Conservation (phyloP, 1,139 yeast species). For the Zygoascus sp. region DNA sequence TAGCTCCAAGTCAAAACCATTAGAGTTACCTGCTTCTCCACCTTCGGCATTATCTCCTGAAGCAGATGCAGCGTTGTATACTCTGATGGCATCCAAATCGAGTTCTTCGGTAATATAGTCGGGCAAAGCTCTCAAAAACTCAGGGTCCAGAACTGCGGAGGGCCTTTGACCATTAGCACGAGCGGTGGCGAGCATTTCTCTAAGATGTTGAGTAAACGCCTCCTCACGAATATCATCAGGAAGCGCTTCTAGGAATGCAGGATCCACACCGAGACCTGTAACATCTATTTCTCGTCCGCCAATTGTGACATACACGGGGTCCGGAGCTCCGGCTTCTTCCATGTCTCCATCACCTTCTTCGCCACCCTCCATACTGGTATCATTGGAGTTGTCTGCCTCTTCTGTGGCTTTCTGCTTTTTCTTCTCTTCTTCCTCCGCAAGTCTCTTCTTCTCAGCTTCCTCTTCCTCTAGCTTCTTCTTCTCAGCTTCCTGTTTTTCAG, state of each 20-base stretch:
- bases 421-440: constrained; percentile 17
- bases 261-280: constrained; percentile 87
- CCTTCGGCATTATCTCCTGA: constrained; percentile 33
- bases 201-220: constrained; percentile 79
- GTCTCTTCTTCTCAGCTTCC: constrained; percentile 23
- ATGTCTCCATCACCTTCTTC: constrained; percentile 20
- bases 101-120: constrained; percentile 69
- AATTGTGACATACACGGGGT: constrained; percentile 67
- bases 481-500: constrained; percentile 37
- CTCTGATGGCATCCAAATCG: constrained; percentile 49
- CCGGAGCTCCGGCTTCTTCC: constrained; percentile 25
- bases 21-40: constrained; percentile 17
- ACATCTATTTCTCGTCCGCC: constrained; percentile 82
- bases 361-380: constrained; percentile 12
- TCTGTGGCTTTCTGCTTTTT: constrained; percentile 20
- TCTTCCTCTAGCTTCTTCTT: constrained; percentile 32
- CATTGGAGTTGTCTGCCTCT: constrained; percentile 17
- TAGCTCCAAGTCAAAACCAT: constrained; percentile 27
- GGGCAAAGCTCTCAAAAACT: constrained; percentile 78
- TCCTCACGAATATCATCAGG: constrained; percentile 95
- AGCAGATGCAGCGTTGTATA: constrained; percentile 33
- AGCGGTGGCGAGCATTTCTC: constrained; percentile 44
- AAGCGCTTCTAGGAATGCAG: constrained; percentile 81
- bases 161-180: constrained; percentile 40
- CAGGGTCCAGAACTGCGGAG: constrained; percentile 68